Percentiles rank a stretch among this genome's conserved stretches.
phyloP scores from a whole-genome alignment of 495 filamentous ascomycete genomes.

The Astrothelium macrocarpum region DNA sequence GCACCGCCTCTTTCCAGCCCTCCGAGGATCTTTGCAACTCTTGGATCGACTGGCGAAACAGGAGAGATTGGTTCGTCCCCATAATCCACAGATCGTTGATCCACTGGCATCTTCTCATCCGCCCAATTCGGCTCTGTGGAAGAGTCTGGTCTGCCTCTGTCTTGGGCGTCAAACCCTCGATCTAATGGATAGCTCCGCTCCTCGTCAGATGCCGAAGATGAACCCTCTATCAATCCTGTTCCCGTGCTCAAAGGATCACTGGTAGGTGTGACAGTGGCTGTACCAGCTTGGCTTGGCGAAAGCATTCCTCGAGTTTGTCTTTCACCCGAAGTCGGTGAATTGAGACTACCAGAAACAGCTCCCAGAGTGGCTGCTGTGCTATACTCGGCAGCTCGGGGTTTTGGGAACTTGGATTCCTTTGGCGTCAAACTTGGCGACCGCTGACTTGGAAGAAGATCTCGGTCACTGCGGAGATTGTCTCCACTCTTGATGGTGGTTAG shows the following conservation, averaged over 20 bases:
- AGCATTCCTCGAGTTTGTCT: not conserved
- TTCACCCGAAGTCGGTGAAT: not conserved
- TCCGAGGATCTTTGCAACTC: conserved; percentile 22
- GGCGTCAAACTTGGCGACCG: not conserved
- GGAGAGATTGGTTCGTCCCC: not conserved
- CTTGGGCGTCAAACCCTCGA: not conserved
- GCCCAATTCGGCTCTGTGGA: conserved; percentile 21
- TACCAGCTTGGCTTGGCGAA: not conserved
- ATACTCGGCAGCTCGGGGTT: conserved; percentile 1
- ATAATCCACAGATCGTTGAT: not conserved
- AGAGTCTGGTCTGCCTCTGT: not conserved
- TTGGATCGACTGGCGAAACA: conserved; percentile 22
- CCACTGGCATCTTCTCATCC: not conserved
- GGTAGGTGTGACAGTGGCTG: not conserved
- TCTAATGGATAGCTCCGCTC: conserved; percentile 2
- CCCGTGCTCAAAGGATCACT: conserved; percentile 17
- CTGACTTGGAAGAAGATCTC: not conserved
- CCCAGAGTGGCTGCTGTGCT: not conserved
- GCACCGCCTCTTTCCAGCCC: conserved; percentile 32
- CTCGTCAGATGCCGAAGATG: conserved; percentile 26
- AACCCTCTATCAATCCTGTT: conserved; percentile 27
- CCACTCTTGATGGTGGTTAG: conserved; percentile 52
- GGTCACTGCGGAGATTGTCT: conserved; percentile 16
- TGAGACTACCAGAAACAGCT: not conserved
- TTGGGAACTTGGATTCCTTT: not conserved